phyloP scores from a whole-genome alignment of 768 basidiomycete species.

The Peribolospora kevripleyi region DNA sequence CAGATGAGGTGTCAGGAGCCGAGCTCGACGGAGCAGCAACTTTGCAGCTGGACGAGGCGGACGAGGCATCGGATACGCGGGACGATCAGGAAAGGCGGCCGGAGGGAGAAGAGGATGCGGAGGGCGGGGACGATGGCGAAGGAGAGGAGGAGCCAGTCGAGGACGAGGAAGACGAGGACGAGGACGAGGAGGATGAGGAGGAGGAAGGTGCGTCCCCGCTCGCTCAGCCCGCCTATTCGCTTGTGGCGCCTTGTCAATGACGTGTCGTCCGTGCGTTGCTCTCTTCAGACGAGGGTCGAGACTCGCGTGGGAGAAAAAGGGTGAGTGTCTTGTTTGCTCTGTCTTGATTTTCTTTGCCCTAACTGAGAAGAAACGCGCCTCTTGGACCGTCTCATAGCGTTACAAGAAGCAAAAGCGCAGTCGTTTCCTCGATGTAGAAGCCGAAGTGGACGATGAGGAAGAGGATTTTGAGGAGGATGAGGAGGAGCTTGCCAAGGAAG shows the following conservation, averaged over 20 bases:
- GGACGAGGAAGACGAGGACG: conserved; percentile 32
- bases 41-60: too few relatives aligned
- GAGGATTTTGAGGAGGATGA: conserved; percentile 53
- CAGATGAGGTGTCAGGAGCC: too few relatives aligned
- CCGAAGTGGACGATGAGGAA: conserved; percentile 88
- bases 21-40: too few relatives aligned
- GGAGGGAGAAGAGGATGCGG: conserved; percentile 10
- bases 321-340: not conserved
- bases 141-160: conserved; percentile 24
- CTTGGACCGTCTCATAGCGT: conserved; percentile 22
- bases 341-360: not conserved
- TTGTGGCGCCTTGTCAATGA: too few relatives aligned
- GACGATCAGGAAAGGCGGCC: too few relatives aligned
- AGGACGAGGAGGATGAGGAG: conserved; percentile 34
- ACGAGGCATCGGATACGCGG: too few relatives aligned
- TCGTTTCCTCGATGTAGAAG: conserved; percentile 85
- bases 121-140: conserved; percentile 11
- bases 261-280: conserved; percentile 24
- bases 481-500: conserved; percentile 21
- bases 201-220: conserved; percentile 9
- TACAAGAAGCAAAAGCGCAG: conserved; percentile 37
- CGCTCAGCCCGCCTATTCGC: too few relatives aligned
- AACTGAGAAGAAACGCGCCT: not conserved
- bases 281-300: conserved; percentile 28
- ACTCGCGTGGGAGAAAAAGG: conserved; percentile 24